phyloP scores from a whole-genome alignment of 371 early-diverging fungal species.

The Mortierella sp. region DNA sequence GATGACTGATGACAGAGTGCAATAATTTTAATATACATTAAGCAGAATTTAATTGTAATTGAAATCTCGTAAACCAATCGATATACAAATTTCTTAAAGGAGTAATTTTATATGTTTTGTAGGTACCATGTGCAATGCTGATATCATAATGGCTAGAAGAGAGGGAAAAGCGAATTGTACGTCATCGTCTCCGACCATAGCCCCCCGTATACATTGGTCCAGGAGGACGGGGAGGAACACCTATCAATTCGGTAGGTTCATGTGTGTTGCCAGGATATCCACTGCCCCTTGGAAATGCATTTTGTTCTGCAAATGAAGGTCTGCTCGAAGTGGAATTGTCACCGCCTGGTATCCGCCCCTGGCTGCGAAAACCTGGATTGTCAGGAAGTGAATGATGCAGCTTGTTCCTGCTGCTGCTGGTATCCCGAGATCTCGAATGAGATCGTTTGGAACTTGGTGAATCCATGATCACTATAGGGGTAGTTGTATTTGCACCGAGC shows the following conservation, averaged over 20 bases:
- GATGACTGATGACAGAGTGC: constrained; percentile 11
- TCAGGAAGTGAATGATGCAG: constrained; percentile 12
- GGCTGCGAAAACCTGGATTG: background rate
- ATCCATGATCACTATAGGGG: background rate
- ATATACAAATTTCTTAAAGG: too few relatives aligned
- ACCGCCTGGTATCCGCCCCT: constrained; percentile 8
- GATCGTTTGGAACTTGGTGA: background rate
- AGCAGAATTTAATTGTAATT: too few relatives aligned
- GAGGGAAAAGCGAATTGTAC: background rate
- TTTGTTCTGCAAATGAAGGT: constrained; percentile 37
- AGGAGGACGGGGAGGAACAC: constrained; percentile 12
- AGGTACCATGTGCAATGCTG: background rate
- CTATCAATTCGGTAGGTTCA: constrained; percentile 7
- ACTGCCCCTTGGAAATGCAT: constrained; percentile 46
- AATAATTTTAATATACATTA: background rate
- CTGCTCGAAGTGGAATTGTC: background rate
- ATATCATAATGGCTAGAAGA: background rate
- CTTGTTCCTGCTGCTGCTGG: background rate
- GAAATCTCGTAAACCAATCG: too few relatives aligned
- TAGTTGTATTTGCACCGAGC: background rate
- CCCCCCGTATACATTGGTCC: constrained; percentile 51
- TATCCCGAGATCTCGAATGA: background rate
- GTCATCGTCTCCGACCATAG: constrained; percentile 16
- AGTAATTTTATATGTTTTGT: background rate
- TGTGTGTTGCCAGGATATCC: background rate